Percentiles rank a stretch among this genome's conserved stretches.
These are phyloP conservation scores for Hypericum perforatum DNA, from an alignment of 345 rosid species.

Conservation along the genomic window DNA sequence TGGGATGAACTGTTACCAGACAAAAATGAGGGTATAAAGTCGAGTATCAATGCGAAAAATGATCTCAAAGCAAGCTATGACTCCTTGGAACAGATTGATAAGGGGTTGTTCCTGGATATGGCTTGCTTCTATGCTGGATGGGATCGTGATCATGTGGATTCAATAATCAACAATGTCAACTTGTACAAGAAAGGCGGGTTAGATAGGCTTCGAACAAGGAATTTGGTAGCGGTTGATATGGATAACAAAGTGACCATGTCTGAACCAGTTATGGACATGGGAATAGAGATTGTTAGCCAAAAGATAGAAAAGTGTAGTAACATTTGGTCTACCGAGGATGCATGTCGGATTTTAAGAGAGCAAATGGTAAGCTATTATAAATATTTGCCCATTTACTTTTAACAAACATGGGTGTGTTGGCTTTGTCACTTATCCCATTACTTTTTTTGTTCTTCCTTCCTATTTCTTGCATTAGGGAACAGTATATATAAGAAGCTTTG, in stretches of 20 bases:
- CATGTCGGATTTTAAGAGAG: background rate
- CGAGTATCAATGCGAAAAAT: no score
- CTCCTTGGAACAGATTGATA: background rate
- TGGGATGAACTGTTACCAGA: no score
- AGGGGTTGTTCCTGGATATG: conserved; percentile 9
- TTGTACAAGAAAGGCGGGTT: background rate
- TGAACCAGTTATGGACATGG: conserved; percentile 4
- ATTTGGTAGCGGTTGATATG: background rate
- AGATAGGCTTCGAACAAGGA: background rate
- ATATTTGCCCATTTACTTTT: background rate
- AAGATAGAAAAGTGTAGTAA: background rate
- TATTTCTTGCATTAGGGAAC: no score
- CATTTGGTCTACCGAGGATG: background rate
- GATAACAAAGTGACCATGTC: conserved; percentile 4
- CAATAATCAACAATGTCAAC: background rate
- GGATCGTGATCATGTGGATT: background rate
- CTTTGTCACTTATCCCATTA: background rate
- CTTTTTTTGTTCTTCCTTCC: no score
- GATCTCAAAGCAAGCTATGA: conserved; percentile 11
- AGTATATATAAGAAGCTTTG: no score
- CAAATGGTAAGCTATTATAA: background rate
- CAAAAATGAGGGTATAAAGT: no score
- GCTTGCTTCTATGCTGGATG: conserved; percentile 9
- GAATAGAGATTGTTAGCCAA: conserved; percentile 1
- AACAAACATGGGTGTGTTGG: no score